Conservation (phyloP, 371 early-diverging fungal species). For the Dichotomocladium elegans region DNA sequence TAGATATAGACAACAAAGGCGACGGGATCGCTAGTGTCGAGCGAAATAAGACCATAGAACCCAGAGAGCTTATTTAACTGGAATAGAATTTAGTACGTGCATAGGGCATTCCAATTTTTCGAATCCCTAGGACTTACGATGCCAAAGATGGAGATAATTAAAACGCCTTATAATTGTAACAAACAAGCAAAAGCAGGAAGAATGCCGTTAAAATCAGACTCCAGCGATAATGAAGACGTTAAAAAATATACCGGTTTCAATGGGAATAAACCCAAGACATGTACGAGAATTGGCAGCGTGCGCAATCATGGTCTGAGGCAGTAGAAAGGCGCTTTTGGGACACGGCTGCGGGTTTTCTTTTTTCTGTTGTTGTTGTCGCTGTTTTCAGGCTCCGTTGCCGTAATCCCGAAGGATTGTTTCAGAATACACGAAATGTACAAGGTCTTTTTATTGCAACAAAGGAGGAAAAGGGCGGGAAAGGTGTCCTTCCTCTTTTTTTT, state of each 20-base stretch:
- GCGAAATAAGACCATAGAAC: constrained; percentile 38
- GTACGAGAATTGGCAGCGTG: constrained; percentile 17
- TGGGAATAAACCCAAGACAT: constrained; percentile 31
- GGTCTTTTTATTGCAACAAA: too few species aligned
- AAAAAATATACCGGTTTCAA: constrained; percentile 41
- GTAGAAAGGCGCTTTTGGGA: background rate
- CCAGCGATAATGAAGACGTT: too few species aligned
- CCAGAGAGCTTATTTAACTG: constrained; percentile 45
- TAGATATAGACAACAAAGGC: constrained; percentile 28
- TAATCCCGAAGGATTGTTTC: too few species aligned
- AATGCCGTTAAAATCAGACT: background rate
- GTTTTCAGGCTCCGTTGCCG: too few species aligned
- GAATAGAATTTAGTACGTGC: background rate
- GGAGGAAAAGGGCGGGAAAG: too few species aligned
- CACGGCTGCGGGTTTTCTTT: too few species aligned
- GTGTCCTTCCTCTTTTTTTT: too few species aligned
- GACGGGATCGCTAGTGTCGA: constrained; percentile 24
- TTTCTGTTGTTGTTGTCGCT: too few species aligned
- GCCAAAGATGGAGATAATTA: constrained; percentile 38
- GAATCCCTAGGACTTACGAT: constrained; percentile 30
- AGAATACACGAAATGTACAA: too few species aligned
- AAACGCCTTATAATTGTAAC: constrained; percentile 20
- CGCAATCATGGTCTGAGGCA: constrained; percentile 7
- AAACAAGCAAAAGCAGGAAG: background rate
- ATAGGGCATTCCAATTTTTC: background rate